Evolutionary conservation across 2,329 filamentous ascomycete species (phyloP).

Genomic region (Ceratocystis harringtonii): DNA sequence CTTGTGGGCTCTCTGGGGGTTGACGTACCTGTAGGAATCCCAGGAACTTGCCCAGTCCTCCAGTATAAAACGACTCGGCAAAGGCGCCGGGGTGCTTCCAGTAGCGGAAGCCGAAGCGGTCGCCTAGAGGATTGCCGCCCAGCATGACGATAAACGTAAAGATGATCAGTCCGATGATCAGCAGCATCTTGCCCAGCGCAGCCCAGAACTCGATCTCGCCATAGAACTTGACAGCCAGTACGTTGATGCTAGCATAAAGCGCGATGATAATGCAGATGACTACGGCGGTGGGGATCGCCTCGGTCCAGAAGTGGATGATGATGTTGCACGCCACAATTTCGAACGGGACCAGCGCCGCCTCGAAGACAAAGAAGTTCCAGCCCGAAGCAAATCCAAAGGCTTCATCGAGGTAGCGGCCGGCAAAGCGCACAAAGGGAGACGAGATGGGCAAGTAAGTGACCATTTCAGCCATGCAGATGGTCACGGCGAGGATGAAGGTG

Average conservation of each 20-base stretch:
- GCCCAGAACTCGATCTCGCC: conserved; percentile 66
- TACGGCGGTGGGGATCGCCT: conserved; percentile 41
- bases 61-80: conserved; percentile 46
- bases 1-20: not conserved
- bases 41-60: conserved; percentile 53
- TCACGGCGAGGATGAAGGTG: conserved; percentile 44
- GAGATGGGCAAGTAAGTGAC: conserved; percentile 63
- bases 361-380: conserved; percentile 61
- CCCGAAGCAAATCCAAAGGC: conserved; percentile 58
- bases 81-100: conserved; percentile 58
- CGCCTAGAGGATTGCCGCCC: conserved; percentile 59
- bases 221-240: conserved; percentile 60
- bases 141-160: conserved; percentile 77
- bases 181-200: conserved; percentile 54
- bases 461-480: conserved; percentile 56
- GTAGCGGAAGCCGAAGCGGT: conserved; percentile 56
- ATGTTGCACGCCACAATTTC: conserved; percentile 51
- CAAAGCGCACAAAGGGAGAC: conserved; percentile 64
- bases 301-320: conserved; percentile 48
- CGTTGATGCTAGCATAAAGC: conserved; percentile 43
- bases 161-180: conserved; percentile 54
- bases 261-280: conserved; percentile 42
- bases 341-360: conserved; percentile 52
- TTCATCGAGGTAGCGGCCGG: conserved; percentile 59
- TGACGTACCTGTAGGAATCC: conserved; percentile 38